A percentile compares a stretch with the other conserved stretches of the same genome.
Conservation (phyloP, 2,329 filamentous ascomycete species). For the Penicillium sumatraense region DNA sequence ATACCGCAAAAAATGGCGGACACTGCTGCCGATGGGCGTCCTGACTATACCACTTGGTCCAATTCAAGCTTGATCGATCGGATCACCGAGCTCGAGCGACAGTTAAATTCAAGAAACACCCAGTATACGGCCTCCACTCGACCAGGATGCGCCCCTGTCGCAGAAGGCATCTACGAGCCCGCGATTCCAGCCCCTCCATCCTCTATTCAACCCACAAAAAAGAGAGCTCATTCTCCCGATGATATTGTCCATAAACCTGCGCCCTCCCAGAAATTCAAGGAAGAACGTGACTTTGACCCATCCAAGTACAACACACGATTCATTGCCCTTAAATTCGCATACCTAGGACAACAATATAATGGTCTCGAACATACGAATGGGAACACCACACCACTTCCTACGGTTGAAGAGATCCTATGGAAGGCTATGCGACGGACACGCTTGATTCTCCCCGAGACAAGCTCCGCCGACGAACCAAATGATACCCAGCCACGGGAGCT, state of each 20-base stretch:
- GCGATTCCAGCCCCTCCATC: conserved; percentile 21
- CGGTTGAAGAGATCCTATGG: conserved; percentile 93
- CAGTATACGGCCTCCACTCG: conserved; percentile 29
- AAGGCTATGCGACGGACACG: conserved; percentile 82
- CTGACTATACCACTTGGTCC: conserved; percentile 69
- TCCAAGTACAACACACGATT: conserved; percentile 80
- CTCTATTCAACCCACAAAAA: conserved; percentile 14
- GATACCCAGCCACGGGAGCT: conserved; percentile 49
- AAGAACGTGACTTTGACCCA: conserved; percentile 69
- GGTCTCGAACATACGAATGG: conserved; percentile 86
- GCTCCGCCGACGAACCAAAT: conserved; percentile 39
- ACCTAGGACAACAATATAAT: conserved; percentile 88
- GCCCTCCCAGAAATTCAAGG: conserved; percentile 43
- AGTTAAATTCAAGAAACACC: conserved; percentile 60
- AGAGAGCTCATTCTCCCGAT: conserved; percentile 22
- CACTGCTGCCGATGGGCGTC: conserved; percentile 14
- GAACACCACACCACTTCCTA: conserved; percentile 70
- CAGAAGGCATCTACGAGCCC: conserved; percentile 23
- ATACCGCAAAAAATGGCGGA: conserved; percentile 29
- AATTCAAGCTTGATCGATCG: conserved; percentile 70
- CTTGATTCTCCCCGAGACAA: conserved; percentile 74
- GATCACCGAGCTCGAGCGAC: conserved; percentile 69
- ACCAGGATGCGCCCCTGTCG: conserved; percentile 14
- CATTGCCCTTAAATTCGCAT: conserved; percentile 91
- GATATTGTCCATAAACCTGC: conserved; percentile 30